Evolutionary conservation across 106 monocot species (phyloP), one percentile per base, ranked within the genome.

Genomic region (Xerophyta viscosa): DNA sequence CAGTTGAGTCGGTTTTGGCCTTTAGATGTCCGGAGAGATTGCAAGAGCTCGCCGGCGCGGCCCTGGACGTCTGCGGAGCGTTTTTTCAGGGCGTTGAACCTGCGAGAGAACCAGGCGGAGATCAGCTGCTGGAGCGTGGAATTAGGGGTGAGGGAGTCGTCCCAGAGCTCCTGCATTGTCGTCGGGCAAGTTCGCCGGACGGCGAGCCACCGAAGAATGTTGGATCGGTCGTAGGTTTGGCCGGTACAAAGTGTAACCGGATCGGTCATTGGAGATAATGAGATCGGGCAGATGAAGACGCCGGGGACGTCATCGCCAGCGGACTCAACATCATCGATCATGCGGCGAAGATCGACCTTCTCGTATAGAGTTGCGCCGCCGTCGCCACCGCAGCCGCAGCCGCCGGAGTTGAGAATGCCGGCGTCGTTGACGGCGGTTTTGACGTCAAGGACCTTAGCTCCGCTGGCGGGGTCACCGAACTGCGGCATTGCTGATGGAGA

Each of bases 231-330:
- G 71, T 93, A 93, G 51, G 92, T 93, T 46, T 87, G 92, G 5
- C 87, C 87, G 6, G 92, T 93, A 74, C 79, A 83, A 24, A 93
- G 86, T 7, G 87, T 93, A 9, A 87, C 92, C 3, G 92, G 92
- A 65, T 93, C 92, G 57, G 65, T 29, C 87, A 93, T 93, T 7
- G 87, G 87, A 20, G 83, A 79, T 10, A 92, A 83, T 1, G 92
- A 92, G 52, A 92, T 92, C 19, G 92, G 92, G 77, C 87, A 93
- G 66, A 93, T 93, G 87, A 93, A 93, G 20, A 93, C 87, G 5
- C 65, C 24, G 1, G 92, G 92, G 6, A 87, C 58, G 23, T 76
- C 83, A 21, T 61, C 68, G 26, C 22, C 37, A 55, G 54, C 27
- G 20, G 67, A 31, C 22, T 81, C 81, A 41, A 82, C 66, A 68